Percentiles rank a stretch among this genome's conserved stretches.
These are phyloP conservation scores for Silene uniflora DNA, from an alignment of 148 eudicot genomes.

Conservation along the genomic window DNA sequence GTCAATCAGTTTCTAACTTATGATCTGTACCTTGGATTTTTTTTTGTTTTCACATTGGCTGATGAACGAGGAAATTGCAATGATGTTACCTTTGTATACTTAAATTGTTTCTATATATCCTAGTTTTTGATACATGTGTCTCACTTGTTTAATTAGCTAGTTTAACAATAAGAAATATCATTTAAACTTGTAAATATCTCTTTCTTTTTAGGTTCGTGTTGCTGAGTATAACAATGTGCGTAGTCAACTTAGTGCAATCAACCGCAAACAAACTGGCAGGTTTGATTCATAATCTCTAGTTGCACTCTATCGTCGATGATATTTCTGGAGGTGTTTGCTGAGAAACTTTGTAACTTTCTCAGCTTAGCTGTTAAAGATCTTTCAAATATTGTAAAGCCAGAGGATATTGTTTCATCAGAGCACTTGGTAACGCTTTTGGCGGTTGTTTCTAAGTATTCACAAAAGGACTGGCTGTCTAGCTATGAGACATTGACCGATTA, in stretches of 20 bases:
- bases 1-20: not conserved
- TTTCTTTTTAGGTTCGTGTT: conserved; percentile 66
- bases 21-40: not conserved
- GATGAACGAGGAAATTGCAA: not conserved
- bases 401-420: conserved; percentile 75
- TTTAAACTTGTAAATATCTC: not conserved
- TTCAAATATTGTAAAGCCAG: conserved; percentile 85
- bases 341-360: conserved; percentile 30
- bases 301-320: not conserved
- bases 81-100: not conserved
- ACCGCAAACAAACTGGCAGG: conserved; percentile 98
- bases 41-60: not conserved
- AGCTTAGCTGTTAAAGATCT: conserved; percentile 97
- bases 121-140: conserved; percentile 1
- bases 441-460: conserved; percentile 85
- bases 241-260: conserved; percentile 93
- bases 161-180: not conserved
- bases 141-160: not conserved
- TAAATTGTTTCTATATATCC: not conserved
- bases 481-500: conserved; percentile 85
- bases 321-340: conserved; percentile 22
- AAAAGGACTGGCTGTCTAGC: conserved; percentile 94
- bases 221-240: conserved; percentile 95
- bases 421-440: conserved; percentile 89
- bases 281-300: conserved; percentile 24